Evolutionary conservation across 2,329 filamentous ascomycete genomes (phyloP), one percentile per base, ranked within the genome.

Genomic region (Sporothrix schenckii): DNA sequence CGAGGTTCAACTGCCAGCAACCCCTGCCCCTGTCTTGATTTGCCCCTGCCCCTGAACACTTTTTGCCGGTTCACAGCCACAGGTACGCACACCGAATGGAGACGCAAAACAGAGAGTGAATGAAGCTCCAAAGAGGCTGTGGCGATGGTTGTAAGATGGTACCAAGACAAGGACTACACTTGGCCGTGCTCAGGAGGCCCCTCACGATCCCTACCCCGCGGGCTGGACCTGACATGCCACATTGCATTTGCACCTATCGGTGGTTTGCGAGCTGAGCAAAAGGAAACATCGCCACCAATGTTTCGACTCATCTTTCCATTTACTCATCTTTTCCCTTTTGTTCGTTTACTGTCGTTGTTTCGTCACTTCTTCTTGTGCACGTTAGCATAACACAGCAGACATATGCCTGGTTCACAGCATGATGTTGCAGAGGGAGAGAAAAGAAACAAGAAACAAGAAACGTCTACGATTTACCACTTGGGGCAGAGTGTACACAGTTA

Each of bases 271-370:
- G 44, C 44, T 50, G 61, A 34, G 44, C 61, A 63, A 63, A 47
- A 66, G 61, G 24, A 66, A 67, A 67, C 65, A 67, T 67, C 50
- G 50, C 34, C 65, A 67, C 65, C 13, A 14, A 24, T 67, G 65
- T 67, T 67, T 67, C 65, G 47, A 47, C 65, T 27, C 21, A 54
- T 67, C 65, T 54, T 68, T 67, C 11, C 5, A 39, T 4, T 30
- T n/a, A 3, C 11, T 44, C 19, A 19, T 21, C 39, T 44, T 49
- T 49, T 58, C 11, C 30, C 16, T 34, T 34, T 44, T 1, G 3
- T 24, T n/a, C 30, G 13, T 34, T 41, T 9, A 50, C 16, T 4
- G 24, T 27, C 34, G 19, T 39, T 66, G 39, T 63, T 13, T 44
- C 11, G 3, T 44, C 13, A 4, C 13, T 4, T 21, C n/a, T 16